phyloP scores from a whole-genome alignment of 2,329 filamentous ascomycete genomes.

The Penicillium sp. region DNA sequence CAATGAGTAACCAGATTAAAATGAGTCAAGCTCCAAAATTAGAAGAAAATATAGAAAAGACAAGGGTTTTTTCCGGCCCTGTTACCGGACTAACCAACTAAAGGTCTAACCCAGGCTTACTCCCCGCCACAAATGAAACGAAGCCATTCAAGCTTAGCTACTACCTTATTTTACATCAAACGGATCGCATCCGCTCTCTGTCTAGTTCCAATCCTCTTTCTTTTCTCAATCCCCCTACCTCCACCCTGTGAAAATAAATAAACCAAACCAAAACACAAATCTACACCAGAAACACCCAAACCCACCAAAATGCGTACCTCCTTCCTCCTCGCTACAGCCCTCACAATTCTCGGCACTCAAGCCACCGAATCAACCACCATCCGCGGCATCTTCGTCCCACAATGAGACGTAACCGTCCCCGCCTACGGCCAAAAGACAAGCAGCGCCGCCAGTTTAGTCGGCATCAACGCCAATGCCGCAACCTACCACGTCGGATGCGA shows the following conservation, averaged over 20 bases:
- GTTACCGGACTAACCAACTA: not conserved
- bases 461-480: slow-evolving; percentile 19
- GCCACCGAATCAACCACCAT: slow-evolving; percentile 11
- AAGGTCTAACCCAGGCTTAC: not conserved
- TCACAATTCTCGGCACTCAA: slow-evolving; percentile 1
- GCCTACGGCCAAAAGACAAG: slow-evolving; percentile 11
- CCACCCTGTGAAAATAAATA: not conserved
- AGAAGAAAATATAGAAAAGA: not conserved
- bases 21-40: not conserved
- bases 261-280: not conserved
- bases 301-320: slow-evolving; percentile 5
- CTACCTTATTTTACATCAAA: not conserved
- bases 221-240: not conserved
- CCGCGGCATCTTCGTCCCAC: slow-evolving; percentile 10
- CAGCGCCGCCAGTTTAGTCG: slow-evolving; percentile 22
- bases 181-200: not conserved
- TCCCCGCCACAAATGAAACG: not conserved
- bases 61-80: not conserved
- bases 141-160: not conserved
- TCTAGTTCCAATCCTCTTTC: not conserved
- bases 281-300: not conserved
- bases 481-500: slow-evolving; percentile 26
- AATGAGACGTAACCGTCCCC: slow-evolving; percentile 1
- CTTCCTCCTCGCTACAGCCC: slow-evolving; percentile 6
- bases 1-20: not conserved